A percentile compares a stretch with the other conserved stretches of the same genome.
These are phyloP conservation scores for Canavalia ensiformis DNA, from an alignment of 306 rosid species.

Conservation along the genomic window DNA sequence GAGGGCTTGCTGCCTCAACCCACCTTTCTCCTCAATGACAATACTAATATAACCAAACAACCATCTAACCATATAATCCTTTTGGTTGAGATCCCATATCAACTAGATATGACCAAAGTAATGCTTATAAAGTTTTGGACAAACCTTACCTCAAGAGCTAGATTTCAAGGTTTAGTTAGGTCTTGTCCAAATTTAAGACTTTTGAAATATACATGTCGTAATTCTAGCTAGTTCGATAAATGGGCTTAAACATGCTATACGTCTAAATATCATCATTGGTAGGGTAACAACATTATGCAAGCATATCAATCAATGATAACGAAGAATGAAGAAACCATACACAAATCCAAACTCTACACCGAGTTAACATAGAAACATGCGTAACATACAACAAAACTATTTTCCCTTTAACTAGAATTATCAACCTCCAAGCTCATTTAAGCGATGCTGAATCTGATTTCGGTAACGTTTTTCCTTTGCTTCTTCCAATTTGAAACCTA, in stretches of 20 bases:
- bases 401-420: conserved; percentile 32
- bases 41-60: conserved; percentile 25
- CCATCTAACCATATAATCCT: conserved; percentile 35
- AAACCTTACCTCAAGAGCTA: too few relatives aligned
- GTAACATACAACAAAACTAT: conserved; percentile 10
- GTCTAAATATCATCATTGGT: conserved; percentile 31
- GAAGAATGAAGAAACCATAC: conserved; percentile 27
- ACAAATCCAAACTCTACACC: conserved; percentile 24
- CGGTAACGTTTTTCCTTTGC: conserved; percentile 66
- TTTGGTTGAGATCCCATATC: background rate
- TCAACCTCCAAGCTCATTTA: conserved; percentile 86
- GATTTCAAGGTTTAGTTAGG: too few relatives aligned
- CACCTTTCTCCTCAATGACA: background rate
- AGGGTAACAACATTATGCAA: conserved; percentile 31
- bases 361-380: conserved; percentile 39
- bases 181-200: too few relatives aligned
- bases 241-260: conserved; percentile 39
- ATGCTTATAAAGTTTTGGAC: too few relatives aligned
- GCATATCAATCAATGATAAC: conserved; percentile 8
- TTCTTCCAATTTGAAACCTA: conserved; percentile 66
- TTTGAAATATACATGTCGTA: conserved; percentile 7
- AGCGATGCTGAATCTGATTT: conserved; percentile 71
- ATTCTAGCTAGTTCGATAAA: conserved; percentile 28
- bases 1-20: conserved; percentile 19
- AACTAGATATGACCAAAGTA: too few relatives aligned